A percentile compares a stretch with the other conserved stretches of the same genome.
Evolutionary conservation across 2,329 filamentous ascomycete genomes (phyloP).

Genomic region (Sphaerulina vaccinii): DNA sequence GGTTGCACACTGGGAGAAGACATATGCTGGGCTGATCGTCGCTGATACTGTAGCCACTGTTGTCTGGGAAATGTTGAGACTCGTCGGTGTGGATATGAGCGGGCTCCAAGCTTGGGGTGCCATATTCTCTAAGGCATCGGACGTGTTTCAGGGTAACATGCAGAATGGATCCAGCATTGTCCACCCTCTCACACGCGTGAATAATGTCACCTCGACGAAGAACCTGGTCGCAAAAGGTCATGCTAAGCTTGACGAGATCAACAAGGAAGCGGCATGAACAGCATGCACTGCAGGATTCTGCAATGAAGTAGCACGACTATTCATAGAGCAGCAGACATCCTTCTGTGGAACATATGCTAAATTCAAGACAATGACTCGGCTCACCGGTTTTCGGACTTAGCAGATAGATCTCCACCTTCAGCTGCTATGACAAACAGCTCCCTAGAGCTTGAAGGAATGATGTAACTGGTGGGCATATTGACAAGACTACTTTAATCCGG

Average conservation of each 20-base stretch:
- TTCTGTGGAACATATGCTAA: too few relatives aligned
- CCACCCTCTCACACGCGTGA: not conserved
- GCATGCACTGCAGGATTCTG: too few relatives aligned
- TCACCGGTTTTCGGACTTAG: not conserved
- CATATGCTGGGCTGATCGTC: slow-evolving; percentile 38
- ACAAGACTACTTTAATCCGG: not conserved
- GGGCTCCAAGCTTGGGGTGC: slow-evolving; percentile 39
- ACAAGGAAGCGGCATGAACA: not conserved
- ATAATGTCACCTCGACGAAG: not conserved
- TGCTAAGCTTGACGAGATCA: not conserved
- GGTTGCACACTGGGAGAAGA: slow-evolving; percentile 41
- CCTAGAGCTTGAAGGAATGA: not conserved
- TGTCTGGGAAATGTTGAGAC: slow-evolving; percentile 43
- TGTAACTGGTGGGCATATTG: not conserved
- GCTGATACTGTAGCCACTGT: slow-evolving; percentile 47
- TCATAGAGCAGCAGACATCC: too few relatives aligned
- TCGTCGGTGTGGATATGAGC: slow-evolving; percentile 35
- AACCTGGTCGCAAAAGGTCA: not conserved
- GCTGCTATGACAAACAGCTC: not conserved
- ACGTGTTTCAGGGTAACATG: not conserved
- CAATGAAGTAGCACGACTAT: too few relatives aligned
- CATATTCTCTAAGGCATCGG: slow-evolving; percentile 31
- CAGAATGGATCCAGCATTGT: not conserved
- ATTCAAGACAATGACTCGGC: not conserved
- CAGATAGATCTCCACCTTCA: not conserved